Evolutionary conservation across 2,329 filamentous ascomycete genomes (phyloP).

Genomic region (Cladobotryum mycophilum): DNA sequence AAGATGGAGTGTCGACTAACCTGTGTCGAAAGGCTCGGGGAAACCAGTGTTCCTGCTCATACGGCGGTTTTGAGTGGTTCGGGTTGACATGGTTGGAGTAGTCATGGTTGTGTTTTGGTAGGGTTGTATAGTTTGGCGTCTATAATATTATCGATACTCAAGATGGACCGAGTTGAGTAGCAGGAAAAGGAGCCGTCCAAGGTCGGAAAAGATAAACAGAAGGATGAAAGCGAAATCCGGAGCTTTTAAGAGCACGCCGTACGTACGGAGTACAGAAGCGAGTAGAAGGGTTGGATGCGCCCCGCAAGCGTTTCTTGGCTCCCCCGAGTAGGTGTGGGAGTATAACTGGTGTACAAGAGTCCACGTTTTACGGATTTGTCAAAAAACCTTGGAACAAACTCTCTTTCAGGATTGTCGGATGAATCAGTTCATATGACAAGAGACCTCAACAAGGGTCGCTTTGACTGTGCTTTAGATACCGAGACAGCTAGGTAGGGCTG

Average conservation of each 20-base stretch:
- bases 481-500: background rate
- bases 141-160: background rate
- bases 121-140: background rate
- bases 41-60: slow-evolving; percentile 43
- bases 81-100: slow-evolving; percentile 5
- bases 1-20: slow-evolving; percentile 28
- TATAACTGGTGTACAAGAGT: slow-evolving; percentile 1
- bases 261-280: background rate
- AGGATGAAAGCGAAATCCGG: no score
- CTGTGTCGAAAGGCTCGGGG: slow-evolving; percentile 42
- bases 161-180: background rate
- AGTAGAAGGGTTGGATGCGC: background rate
- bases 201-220: no score
- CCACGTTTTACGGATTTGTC: no score
- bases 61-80: slow-evolving; percentile 16
- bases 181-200: no score
- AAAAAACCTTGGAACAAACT: no score
- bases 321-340: background rate
- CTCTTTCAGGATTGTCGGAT: background rate
- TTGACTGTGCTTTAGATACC: slow-evolving; percentile 3
- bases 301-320: background rate
- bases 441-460: slow-evolving; percentile 2
- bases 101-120: slow-evolving; percentile 1
- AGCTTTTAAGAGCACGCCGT: background rate
- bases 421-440: slow-evolving; percentile 6